Evolutionary conservation across 2,329 filamentous ascomycete species (phyloP).

Genomic region (Phaeophleospora eucalypticola): DNA sequence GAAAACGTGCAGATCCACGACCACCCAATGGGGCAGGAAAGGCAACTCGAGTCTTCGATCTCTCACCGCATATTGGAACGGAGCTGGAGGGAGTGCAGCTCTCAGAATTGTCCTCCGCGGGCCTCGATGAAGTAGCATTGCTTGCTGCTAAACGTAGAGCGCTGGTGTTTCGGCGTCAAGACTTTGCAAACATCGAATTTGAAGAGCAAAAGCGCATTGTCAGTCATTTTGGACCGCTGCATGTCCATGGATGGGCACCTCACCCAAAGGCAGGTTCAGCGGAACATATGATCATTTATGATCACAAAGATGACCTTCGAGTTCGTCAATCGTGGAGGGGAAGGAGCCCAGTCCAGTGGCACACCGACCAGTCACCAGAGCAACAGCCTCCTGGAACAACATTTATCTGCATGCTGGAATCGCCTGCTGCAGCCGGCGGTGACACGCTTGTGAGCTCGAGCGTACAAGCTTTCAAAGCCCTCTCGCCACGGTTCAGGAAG

Average conservation of each 20-base stretch:
- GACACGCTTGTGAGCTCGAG: conserved; percentile 7
- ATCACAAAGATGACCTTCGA: conserved; percentile 12
- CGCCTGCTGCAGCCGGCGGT: conserved; percentile 2
- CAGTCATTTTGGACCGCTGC: conserved; percentile 16
- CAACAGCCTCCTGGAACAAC: conserved; percentile 31
- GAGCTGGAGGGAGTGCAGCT: conserved; percentile 10
- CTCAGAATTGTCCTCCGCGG: conserved; percentile 7
- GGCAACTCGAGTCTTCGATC: conserved; percentile 23
- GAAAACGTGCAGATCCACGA: conserved; percentile 22
- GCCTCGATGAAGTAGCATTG: conserved; percentile 12
- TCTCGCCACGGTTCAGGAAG: conserved; percentile 30
- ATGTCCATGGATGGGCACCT: conserved; percentile 15
- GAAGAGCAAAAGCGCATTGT: conserved; percentile 9
- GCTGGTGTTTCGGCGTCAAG: conserved; percentile 17
- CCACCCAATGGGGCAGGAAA: conserved; percentile 23
- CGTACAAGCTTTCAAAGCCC: conserved; percentile 21
- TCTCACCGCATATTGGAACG: conserved; percentile 25
- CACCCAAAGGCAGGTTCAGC: conserved; percentile 8
- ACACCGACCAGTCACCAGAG: conserved; percentile 19
- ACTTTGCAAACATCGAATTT: conserved; percentile 10
- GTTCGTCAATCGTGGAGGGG: conserved; percentile 13
- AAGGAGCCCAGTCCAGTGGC: conserved; percentile 10
- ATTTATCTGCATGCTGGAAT: conserved; percentile 24
- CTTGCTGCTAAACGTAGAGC: conserved; percentile 11
- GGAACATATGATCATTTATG: conserved; percentile 18